Base-by-base conservation (phyloP, 192 early-diverging fungal species). In the Entomortierella beljakovae region DNA sequence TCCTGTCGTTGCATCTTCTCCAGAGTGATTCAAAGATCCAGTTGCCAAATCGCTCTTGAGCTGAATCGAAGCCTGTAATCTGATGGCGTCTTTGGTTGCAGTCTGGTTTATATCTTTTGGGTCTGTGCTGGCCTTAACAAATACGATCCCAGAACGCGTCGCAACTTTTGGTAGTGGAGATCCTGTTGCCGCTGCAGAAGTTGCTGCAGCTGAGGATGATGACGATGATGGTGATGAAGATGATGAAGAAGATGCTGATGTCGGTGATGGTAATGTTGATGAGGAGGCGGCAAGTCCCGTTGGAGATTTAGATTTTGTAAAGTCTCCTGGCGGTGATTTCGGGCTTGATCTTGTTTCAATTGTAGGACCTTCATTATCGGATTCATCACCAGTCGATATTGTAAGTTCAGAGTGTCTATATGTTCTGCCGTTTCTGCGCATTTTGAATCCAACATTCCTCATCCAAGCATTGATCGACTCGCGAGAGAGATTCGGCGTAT, bases 91-190 rank as follows among this genome's bases (percentile, higher is more conserved):
- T 18, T n/a, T 6, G 3, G 1, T 15, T 3, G 18, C 9, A 23
- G 2, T 28, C 23, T 37, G 46, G 20, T 51, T 3, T 29, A 53
- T 9, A 26, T 48, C 33, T 22, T 56, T 31, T 32, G 32, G 11
- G 23, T 57, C 33, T 25, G 48, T 32, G 18, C 57, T 37, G 20
- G 49, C 57, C 40, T 34, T 69, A 25, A 69, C 43, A 22, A 69
- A 69, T n/a, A 33, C 46, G 1, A 69, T 69, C 1, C 37, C 50
- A 28, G 49, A 31, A 7, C 67, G 50, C 9, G 8, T 11, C 6
- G 57, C 34, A 20, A 59, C 31, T 15, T 23, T 8, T 22, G 67
- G 57, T 37, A 57, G 37, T 0, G 53, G 57, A 29, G 67, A 52
- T 57, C 59, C 18, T 22, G 60, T 29, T 11, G 54, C n/a, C 1